Evolutionary conservation across 306 rosid genomes (phyloP).

Genomic region (Alnus rubra): DNA sequence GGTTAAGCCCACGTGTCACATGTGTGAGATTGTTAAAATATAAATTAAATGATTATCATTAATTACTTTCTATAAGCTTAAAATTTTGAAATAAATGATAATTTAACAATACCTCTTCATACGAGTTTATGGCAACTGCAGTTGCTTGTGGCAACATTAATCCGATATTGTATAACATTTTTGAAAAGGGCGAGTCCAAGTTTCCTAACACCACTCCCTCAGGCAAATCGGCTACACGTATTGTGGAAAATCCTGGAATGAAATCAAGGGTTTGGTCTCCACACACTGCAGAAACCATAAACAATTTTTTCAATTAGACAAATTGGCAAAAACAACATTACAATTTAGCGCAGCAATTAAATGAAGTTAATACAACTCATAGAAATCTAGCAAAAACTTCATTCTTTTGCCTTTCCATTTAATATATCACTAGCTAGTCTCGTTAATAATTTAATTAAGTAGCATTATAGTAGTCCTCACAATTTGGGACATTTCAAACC

Average conservation of each 20-base stretch:
- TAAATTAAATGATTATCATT: too few relatives aligned
- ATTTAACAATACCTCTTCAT: conserved; percentile 1
- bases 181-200: conserved; percentile 39
- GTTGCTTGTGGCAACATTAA: conserved; percentile 49
- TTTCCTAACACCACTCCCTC: conserved; percentile 35
- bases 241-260: conserved; percentile 49
- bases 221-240: conserved; percentile 49
- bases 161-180: conserved; percentile 60
- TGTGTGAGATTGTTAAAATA: too few relatives aligned
- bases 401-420: neutral
- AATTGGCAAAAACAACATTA: neutral
- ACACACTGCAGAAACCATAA: conserved; percentile 19
- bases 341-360: neutral
- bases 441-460: too few relatives aligned
- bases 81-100: too few relatives aligned
- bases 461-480: neutral
- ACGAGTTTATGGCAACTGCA: conserved; percentile 65
- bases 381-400: neutral
- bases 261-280: conserved; percentile 36
- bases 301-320: neutral
- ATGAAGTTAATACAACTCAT: neutral
- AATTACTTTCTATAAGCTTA: too few relatives aligned
- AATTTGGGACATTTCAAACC: neutral
- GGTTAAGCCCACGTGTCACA: too few relatives aligned
- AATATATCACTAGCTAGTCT: neutral